Conservation (phyloP, 139 green algal genomes). For the Chlamydomonas schloesseri region DNA sequence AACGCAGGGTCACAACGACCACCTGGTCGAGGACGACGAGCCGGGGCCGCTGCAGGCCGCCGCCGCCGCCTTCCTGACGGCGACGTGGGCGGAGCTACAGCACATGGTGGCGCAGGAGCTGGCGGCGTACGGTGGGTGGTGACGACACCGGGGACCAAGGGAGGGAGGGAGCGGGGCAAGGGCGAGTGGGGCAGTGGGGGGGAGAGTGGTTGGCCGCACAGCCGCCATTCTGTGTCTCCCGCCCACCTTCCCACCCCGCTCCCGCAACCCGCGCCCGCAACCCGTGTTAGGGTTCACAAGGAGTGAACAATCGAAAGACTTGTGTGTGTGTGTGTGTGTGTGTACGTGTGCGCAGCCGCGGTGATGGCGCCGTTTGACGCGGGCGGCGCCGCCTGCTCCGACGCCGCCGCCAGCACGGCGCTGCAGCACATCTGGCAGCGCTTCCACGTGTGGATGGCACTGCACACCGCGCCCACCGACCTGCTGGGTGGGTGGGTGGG, state of each 20-base stretch:
- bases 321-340: too few species aligned
- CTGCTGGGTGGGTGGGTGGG: slow-evolving; percentile 8
- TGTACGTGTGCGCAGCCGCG: neutral
- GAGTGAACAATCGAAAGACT: too few species aligned
- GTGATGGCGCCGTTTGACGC: neutral
- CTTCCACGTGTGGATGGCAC: neutral
- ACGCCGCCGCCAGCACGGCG: neutral
- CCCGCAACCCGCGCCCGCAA: neutral
- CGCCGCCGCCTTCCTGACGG: neutral
- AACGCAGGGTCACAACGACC: too few species aligned
- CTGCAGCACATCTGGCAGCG: slow-evolving; percentile 2
- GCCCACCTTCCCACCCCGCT: neutral
- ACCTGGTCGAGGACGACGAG: neutral
- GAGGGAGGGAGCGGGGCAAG: too few species aligned
- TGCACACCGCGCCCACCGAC: neutral
- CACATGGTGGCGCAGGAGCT: neutral
- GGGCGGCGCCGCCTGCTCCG: neutral
- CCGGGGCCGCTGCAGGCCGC: neutral
- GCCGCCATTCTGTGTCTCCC: neutral
- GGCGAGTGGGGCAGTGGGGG: too few species aligned
- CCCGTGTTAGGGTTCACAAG: too few species aligned
- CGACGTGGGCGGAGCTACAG: slow-evolving; percentile 7
- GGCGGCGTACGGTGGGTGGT: too few species aligned
- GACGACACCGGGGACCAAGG: too few species aligned
- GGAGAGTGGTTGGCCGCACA: too few species aligned